Evolutionary conservation across 1,284 basidiomycete species (phyloP).

Genomic region (Malassezia globosa): DNA sequence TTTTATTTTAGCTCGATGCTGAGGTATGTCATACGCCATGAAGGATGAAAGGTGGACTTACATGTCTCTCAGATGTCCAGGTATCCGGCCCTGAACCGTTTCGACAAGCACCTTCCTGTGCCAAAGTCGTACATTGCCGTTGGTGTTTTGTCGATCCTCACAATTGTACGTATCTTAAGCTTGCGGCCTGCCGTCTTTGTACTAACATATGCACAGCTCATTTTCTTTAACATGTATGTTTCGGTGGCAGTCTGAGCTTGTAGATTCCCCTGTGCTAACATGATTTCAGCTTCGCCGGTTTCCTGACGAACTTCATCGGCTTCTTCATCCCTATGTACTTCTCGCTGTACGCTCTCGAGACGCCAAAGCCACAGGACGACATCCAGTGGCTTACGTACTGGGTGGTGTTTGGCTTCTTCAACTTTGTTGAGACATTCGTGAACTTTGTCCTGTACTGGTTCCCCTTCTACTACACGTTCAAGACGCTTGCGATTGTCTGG

Average conservation of each 20-base stretch:
- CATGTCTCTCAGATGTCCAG: slow-evolving; percentile 61
- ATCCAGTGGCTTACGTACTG: slow-evolving; percentile 48
- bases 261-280: not conserved
- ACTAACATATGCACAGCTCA: slow-evolving; percentile 46
- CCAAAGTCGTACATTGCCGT: slow-evolving; percentile 86
- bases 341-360: slow-evolving; percentile 45
- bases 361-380: slow-evolving; percentile 45
- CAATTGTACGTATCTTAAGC: slow-evolving; percentile 24
- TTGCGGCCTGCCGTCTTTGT: too few relatives aligned
- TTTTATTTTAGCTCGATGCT: slow-evolving; percentile 69
- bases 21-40: slow-evolving; percentile 60
- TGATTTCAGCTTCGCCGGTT: slow-evolving; percentile 35
- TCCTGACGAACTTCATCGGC: slow-evolving; percentile 45
- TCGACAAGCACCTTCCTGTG: slow-evolving; percentile 80
- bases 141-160: slow-evolving; percentile 57
- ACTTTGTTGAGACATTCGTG: slow-evolving; percentile 44
- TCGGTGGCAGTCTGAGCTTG: too few relatives aligned
- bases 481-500: slow-evolving; percentile 73
- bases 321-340: slow-evolving; percentile 47
- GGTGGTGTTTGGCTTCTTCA: slow-evolving; percentile 47
- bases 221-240: slow-evolving; percentile 46
- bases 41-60: too few relatives aligned
- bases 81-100: slow-evolving; percentile 57
- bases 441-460: slow-evolving; percentile 53
- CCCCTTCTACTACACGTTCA: slow-evolving; percentile 72